Base-by-base conservation (phyloP, 2,329 filamentous ascomycete genomes). In the Neocatenulostroma microsporum region DNA sequence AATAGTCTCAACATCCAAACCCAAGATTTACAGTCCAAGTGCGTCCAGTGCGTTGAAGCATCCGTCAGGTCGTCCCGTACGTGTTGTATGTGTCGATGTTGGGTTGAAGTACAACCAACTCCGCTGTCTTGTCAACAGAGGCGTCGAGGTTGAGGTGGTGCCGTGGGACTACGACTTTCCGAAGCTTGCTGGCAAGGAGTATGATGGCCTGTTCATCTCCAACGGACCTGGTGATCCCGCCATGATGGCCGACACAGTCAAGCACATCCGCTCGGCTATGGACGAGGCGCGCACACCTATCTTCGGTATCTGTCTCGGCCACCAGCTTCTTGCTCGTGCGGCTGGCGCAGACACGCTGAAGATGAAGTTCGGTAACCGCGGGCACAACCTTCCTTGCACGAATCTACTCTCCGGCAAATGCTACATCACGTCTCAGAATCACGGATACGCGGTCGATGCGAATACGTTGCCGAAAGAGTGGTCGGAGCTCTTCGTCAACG, bases 341-440 rank as follows among this genome's bases (percentile, higher is more conserved):
- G 79, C 87, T 21, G 89, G 89, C 37, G 89, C 88, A 30, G 72
- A 72, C 30, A 96, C 91, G 0, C 65, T 74, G 55, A 98, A 98
- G 73, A 94, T 98, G 86, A 96, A 96, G 74, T 98, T 95, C 57
- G 91, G 91, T 68, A 98, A 98, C 69, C 85, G 91, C 56, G 91
- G 89, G 28, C 86, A 94, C 72, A 98, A 98, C 68, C 96, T 98
- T 56, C 91, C 91, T 29, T 95, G 88, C 72, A 96, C 89, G 9
- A 95, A 84, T 67, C 76, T 94, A 74, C 72, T 96, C 49, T 94
- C 89, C 29, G 91, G 91, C 52, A 87, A 87, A 67, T 98, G 91
- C 63, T 89, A 98, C 67, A 98, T 98, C 60, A 98, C 91, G 25
- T 96, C 91, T 8, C 91, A 98, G 65, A 98, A 98, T 64, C 91